Conservation (phyloP, 495 filamentous ascomycete genomes). For the Xylaria grammica region DNA sequence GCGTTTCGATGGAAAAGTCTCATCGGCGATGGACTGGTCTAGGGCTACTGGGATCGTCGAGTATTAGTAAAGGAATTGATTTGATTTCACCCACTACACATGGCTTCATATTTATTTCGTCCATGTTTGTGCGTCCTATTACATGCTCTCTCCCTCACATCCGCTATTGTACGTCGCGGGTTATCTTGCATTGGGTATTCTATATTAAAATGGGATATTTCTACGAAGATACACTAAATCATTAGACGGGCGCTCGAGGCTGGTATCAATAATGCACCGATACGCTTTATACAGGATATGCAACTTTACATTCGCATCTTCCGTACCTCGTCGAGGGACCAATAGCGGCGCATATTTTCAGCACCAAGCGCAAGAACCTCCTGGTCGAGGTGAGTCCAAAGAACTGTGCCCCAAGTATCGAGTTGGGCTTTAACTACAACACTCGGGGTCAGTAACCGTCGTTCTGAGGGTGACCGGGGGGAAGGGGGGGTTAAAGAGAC, state of each 20-base stretch:
- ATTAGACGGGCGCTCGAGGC: no score
- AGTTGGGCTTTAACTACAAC: conserved; percentile 76
- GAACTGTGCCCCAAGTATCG: conserved; percentile 65
- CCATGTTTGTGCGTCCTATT: conserved; percentile 3
- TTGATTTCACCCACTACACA: neutral
- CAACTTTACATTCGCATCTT: conserved; percentile 66
- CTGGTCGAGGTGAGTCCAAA: conserved; percentile 76
- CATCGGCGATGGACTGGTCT: conserved; percentile 19
- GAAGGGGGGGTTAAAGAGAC: no score
- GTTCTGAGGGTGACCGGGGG: no score
- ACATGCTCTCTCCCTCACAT: neutral
- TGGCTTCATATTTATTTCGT: no score
- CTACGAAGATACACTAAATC: no score
- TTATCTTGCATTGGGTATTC: neutral
- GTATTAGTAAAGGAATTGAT: conserved; percentile 20
- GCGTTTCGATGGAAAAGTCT: conserved; percentile 28
- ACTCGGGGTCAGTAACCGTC: no score
- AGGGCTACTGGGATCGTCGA: conserved; percentile 22
- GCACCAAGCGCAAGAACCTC: conserved; percentile 73
- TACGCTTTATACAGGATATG: no score
- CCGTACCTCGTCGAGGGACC: conserved; percentile 77
- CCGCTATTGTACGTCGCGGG: neutral
- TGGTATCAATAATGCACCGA: no score
- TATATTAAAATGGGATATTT: no score
- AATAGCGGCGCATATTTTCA: conserved; percentile 88